Conservation (phyloP, 1,284 basidiomycete genomes). For the Phellopilus nigrolimitatus region DNA sequence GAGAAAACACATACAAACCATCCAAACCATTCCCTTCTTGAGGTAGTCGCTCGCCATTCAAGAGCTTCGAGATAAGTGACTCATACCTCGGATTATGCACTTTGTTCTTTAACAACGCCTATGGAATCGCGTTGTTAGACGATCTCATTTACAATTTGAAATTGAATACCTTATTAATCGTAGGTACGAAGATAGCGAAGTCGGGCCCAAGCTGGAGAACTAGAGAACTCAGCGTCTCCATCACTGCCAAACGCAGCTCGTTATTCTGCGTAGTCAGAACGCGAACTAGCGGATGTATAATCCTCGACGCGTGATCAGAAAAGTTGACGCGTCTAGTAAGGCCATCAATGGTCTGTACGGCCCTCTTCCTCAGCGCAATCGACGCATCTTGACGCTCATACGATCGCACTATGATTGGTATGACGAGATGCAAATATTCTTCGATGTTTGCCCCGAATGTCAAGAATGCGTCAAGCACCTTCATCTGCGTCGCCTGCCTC, state of each 20-base stretch:
- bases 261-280: slow-evolving; percentile 75
- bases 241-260: slow-evolving; percentile 82
- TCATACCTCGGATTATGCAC: slow-evolving; percentile 89
- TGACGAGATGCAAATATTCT: slow-evolving; percentile 95
- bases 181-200: slow-evolving; percentile 96
- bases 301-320: slow-evolving; percentile 96
- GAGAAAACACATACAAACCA: slow-evolving; percentile 48
- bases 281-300: slow-evolving; percentile 93
- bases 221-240: slow-evolving; percentile 92
- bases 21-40: slow-evolving; percentile 65
- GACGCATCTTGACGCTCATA: slow-evolving; percentile 84
- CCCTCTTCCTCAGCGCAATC: slow-evolving; percentile 76
- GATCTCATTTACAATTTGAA: slow-evolving; percentile 8
- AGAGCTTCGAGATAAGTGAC: slow-evolving; percentile 80
- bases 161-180: slow-evolving; percentile 82
- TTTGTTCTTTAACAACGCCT: slow-evolving; percentile 77
- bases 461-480: slow-evolving; percentile 91
- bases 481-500: slow-evolving; percentile 75
- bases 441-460: slow-evolving; percentile 97
- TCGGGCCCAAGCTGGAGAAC: slow-evolving; percentile 93
- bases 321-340: slow-evolving; percentile 95
- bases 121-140: slow-evolving; percentile 1
- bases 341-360: slow-evolving; percentile 89
- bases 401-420: slow-evolving; percentile 91
- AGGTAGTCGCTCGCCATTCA: slow-evolving; percentile 90